Base-by-base conservation (phyloP, 345 rosid genomes). In the Brassica cretica region DNA sequence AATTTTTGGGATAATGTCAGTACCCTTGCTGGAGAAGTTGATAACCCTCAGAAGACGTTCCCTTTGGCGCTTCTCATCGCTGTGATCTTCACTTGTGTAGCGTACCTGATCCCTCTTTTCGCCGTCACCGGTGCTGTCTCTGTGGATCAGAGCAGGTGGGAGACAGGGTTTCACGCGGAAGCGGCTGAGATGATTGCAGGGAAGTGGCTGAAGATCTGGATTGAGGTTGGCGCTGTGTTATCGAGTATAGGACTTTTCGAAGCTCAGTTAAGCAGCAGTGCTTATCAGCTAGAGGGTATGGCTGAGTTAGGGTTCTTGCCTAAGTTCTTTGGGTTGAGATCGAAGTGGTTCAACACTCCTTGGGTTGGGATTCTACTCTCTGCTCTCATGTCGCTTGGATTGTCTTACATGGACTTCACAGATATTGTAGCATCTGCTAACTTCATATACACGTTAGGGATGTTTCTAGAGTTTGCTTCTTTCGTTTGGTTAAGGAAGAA, bases 1-100 rank as follows among this genome's bases (percentile, higher is more conserved):
- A 92, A 94, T 66, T 94, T 91, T 19, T 94, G 97, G 97, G 98
- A 94, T 72, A 92, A 80, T 44, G 97, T 87, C 2, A 94, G 98
- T 66, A 89, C 98, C 69, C 67, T 92, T 21, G 95, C 97, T 0
- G 97, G 97, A 1, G 97, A 94, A 82, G 97, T 92, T 0, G 87
- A 88, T 29, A 81, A 76, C 4, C 97, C 97, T 19, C 89, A 85
- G 65, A 89, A 72, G 68, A 94, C 92, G 1, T 94, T 86, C 71
- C 98, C 97, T 0, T 39, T 75, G 32, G 97, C 97, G 56, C 84
- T 92, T 12, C 71, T 94, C 10, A 78, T 70, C 24, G 90, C 95
- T 5, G 93, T 89, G 65, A 78, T 92, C 56, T 85, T 94, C 91
- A 92, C 95, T 69, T 92, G 97, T 70, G 74, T 88, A 2, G 89